These are phyloP conservation scores for Terana coerulea DNA, from an alignment of 768 basidiomycete species.

Conservation along the genomic window DNA sequence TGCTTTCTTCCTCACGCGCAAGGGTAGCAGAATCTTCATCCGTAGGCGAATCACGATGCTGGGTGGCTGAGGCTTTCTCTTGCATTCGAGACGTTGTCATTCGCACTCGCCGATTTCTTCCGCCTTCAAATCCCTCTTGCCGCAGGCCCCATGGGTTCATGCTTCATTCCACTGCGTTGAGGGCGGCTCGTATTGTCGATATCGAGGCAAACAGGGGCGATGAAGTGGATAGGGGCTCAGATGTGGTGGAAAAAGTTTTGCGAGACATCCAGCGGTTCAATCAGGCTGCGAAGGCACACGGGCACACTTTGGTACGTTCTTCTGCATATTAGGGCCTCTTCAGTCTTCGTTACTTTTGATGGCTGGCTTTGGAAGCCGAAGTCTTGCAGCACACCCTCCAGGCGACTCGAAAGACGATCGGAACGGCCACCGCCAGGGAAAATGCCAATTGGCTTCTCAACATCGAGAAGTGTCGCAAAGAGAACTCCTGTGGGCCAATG, in stretches of 20 bases:
- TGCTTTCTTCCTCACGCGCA: background rate
- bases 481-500: no score
- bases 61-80: background rate
- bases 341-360: background rate
- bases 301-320: background rate
- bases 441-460: background rate
- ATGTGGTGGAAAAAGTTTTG: background rate
- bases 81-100: background rate
- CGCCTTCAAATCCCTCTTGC: background rate
- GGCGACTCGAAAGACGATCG: no score
- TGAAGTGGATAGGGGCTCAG: background rate
- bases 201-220: background rate
- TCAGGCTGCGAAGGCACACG: background rate
- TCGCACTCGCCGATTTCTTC: background rate
- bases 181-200: no score
- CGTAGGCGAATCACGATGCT: background rate
- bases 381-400: no score
- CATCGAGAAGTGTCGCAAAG: background rate
- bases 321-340: background rate
- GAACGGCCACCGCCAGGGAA: background rate
- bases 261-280: background rate
- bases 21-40: background rate
- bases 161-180: background rate
- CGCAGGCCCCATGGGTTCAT: background rate
- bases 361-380: background rate